Evolutionary conservation across 2,329 filamentous ascomycete genomes (phyloP), one percentile per base, ranked within the genome.

Genomic region (Ascochyta lentis): DNA sequence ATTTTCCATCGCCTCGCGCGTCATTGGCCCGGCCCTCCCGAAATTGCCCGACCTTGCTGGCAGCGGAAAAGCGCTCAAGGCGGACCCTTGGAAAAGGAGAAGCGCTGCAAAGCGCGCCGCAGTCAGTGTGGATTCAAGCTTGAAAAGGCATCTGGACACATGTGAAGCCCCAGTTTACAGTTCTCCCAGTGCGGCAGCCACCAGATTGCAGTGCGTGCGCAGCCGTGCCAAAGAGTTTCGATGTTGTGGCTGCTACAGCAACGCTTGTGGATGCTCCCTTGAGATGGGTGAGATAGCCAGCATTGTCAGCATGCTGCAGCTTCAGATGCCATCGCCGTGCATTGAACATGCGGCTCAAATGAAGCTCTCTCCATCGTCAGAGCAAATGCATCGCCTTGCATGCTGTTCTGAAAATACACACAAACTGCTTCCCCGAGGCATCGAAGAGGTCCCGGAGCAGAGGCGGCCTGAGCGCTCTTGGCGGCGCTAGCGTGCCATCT

Each of bases 161-260:
- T 62, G 61, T 58, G 47, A 60, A 56, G 56, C 48, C 56, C 63
- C 65, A 64, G 58, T 61, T 46, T 62, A 55, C 42, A 59, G 49
- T 54, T 56, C 26, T 54, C 48, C 49, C 56, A 49, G 40, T 39
- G 45, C 16, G 48, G 55, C 44, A 40, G 43, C 43, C 51, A 44
- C 59, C 56, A 50, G 33, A 58, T 57, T 56, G 60, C 53, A 56
- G 59, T 57, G 49, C 49, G 59, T 57, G 57, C 54, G 22, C 22
- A 46, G 54, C 48, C 53, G 60, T 46, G 49, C 57, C 54, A 58
- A 23, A 45, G 52, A 40, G 37, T 31, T 50, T 50, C 41, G 41
- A 46, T 50, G 58, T 54, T 60, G 43, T 61, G 54, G 65, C 60
- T 67, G 63, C 64, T 64, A 63, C 61, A 60, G 63, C 63, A 67